Base-by-base conservation (phyloP, 2,329 filamentous ascomycete species). In the Cercospora sp. region DNA sequence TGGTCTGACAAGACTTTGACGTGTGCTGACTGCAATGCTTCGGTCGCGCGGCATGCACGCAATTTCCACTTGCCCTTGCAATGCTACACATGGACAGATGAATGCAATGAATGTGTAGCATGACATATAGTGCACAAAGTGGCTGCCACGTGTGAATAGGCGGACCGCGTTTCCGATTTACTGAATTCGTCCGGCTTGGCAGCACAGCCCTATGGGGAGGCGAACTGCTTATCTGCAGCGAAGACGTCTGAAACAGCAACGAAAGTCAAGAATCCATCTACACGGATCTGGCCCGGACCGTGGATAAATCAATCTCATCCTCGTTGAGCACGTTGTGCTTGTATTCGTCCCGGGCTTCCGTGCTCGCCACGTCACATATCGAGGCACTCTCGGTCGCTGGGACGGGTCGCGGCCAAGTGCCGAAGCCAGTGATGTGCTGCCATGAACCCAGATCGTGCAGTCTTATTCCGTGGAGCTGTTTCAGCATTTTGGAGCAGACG, bases 141-240 rank as follows among this genome's bases (percentile, higher is more conserved):
- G 30, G 8, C 13, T 30, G 55, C 32, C 28, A 37, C n/a, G 30
- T 24, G 28, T 37, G n/a, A n/a, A n/a, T 24, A 37, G 32, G 55
- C 55, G 55, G 55, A 34, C 55, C 55, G 55, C 16, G 55, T 37
- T 59, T 59, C 55, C 55, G 30, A 34, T 21, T 59, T 9, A 37
- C 49, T 59, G 28, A 30, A 32, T 59, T 37, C 18, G 28, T 59
- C 30, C 55, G 55, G n/a, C 55, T 59, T 59, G 55, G 55, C 55
- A 24, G 18, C n/a, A 49, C 21, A 49, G 26, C 12, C 24, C 12
- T 55, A 30, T n/a, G 26, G 21, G 49, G 7, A 9, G 24, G 26
- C 49, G 7, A 28, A 16, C 24, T 28, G 49, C 49, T 55, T 55
- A 26, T 28, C 24, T 5, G 21, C 12, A 28, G 49, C 49, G 49